A percentile compares a stretch with the other conserved stretches of the same genome.
These are phyloP conservation scores for Nemania abortiva DNA, from an alignment of 2,329 filamentous ascomycete genomes.

Conservation along the genomic window DNA sequence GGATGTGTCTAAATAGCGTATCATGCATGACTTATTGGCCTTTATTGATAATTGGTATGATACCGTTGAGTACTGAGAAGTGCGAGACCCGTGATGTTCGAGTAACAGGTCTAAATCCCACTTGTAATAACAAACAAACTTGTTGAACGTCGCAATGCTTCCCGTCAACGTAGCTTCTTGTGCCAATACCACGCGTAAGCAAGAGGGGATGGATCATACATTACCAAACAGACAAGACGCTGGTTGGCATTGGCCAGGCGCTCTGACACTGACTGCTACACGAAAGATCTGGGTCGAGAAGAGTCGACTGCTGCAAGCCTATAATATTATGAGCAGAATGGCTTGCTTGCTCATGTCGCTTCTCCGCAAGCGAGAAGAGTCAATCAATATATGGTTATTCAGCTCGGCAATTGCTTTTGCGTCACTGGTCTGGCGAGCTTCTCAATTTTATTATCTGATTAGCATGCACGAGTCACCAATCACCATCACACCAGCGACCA, in stretches of 20 bases:
- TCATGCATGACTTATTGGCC: not conserved
- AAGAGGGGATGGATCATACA: constrained; percentile 14
- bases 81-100: constrained; percentile 1
- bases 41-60: not conserved
- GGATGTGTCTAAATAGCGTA: constrained; percentile 14
- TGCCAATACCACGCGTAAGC: constrained; percentile 14
- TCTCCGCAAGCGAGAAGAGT: constrained; percentile 6
- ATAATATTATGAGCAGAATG: constrained; percentile 11
- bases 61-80: not conserved
- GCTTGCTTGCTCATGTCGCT: not conserved
- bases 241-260: not conserved
- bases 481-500: constrained; percentile 15
- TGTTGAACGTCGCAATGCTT: constrained; percentile 15
- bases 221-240: constrained; percentile 4
- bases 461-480: constrained; percentile 10
- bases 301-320: constrained; percentile 10
- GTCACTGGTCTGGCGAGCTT: constrained; percentile 15
- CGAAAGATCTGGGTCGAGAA: constrained; percentile 11
- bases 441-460: constrained; percentile 16
- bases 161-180: constrained; percentile 11
- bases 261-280: constrained; percentile 12
- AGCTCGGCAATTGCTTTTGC: constrained; percentile 32
- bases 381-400: constrained; percentile 29
- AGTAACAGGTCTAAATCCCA: not conserved
- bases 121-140: not conserved